A percentile compares a stretch with the other conserved stretches of the same genome.
Conservation (phyloP, 495 filamentous ascomycete genomes). For the Hypoxylon perforatum region DNA sequence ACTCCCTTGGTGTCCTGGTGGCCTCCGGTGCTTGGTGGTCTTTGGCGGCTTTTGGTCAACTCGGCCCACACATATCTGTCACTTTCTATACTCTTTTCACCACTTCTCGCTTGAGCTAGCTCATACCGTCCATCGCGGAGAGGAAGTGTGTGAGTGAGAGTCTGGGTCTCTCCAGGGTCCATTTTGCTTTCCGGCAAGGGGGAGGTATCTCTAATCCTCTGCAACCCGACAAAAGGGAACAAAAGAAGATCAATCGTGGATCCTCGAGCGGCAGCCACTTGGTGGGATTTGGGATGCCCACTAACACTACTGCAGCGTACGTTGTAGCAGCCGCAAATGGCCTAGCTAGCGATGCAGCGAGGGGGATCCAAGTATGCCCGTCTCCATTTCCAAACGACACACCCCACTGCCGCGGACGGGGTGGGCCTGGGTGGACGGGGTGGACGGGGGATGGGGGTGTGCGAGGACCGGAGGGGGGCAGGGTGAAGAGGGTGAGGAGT, state of each 20-base stretch:
- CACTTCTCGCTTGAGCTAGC: conserved; percentile 17
- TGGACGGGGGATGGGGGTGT: conserved; percentile 12
- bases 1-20: conserved; percentile 28
- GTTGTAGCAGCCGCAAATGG: conserved; percentile 41
- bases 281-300: conserved; percentile 39
- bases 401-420: conserved; percentile 21
- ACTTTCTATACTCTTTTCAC: conserved; percentile 1
- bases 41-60: too few relatives aligned
- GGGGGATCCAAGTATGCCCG: conserved; percentile 17
- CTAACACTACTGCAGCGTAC: conserved; percentile 40
- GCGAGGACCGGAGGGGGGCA: conserved; percentile 37
- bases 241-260: conserved; percentile 38
- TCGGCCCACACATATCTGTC: conserved; percentile 32
- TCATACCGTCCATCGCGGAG: conserved; percentile 9
- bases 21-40: too few relatives aligned
- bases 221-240: conserved; percentile 44
- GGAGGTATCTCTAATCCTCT: conserved; percentile 39
- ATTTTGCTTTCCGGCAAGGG: conserved; percentile 35
- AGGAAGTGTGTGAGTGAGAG: conserved; percentile 19
- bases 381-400: conserved; percentile 41
- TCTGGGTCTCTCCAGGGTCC: conserved; percentile 33
- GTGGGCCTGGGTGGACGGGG: too few relatives aligned
- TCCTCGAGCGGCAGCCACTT: conserved; percentile 42
- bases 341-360: conserved; percentile 35
- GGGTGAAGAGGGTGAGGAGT: conserved; percentile 32